These are phyloP conservation scores for Aspergillus sclerotioniger DNA, from an alignment of 495 filamentous ascomycete genomes.

Conservation along the genomic window DNA sequence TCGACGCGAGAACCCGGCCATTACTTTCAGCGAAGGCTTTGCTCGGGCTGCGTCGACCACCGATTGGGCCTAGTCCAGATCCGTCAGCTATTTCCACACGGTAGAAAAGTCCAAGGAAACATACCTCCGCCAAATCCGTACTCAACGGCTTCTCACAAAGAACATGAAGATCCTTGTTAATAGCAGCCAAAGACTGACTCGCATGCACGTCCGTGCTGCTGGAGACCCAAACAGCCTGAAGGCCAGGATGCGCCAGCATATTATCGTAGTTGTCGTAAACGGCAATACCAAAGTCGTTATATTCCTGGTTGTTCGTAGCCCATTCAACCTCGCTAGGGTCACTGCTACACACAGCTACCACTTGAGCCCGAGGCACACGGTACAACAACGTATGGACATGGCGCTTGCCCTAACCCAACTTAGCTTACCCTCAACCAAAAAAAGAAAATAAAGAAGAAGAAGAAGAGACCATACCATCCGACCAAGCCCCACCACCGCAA, in stretches of 20 bases:
- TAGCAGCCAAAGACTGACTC: conserved; percentile 8
- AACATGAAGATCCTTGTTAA: conserved; percentile 40
- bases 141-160: conserved; percentile 54
- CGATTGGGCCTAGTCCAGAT: conserved; percentile 5
- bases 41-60: conserved; percentile 12
- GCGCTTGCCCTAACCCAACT: conserved; percentile 43
- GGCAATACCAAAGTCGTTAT: conserved; percentile 25
- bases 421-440: too few species aligned
- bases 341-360: conserved; percentile 47
- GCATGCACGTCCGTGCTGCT: conserved; percentile 42
- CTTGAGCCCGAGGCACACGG: conserved; percentile 43
- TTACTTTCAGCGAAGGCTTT: conserved; percentile 40
- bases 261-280: conserved; percentile 45
- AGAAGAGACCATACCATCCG: conserved; percentile 45
- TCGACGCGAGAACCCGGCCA: conserved; percentile 51
- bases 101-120: background rate
- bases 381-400: conserved; percentile 47
- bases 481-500: conserved; percentile 49
- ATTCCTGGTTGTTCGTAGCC: conserved; percentile 35
- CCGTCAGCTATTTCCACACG: too few species aligned
- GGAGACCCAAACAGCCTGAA: conserved; percentile 49
- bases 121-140: conserved; percentile 44
- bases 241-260: conserved; percentile 48
- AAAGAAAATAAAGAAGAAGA: too few species aligned
- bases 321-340: conserved; percentile 41